Evolutionary conservation across 1,139 yeast genomes (phyloP), one percentile per base, ranked within the genome.

Genomic region (Suhomyces bribrorum): DNA sequence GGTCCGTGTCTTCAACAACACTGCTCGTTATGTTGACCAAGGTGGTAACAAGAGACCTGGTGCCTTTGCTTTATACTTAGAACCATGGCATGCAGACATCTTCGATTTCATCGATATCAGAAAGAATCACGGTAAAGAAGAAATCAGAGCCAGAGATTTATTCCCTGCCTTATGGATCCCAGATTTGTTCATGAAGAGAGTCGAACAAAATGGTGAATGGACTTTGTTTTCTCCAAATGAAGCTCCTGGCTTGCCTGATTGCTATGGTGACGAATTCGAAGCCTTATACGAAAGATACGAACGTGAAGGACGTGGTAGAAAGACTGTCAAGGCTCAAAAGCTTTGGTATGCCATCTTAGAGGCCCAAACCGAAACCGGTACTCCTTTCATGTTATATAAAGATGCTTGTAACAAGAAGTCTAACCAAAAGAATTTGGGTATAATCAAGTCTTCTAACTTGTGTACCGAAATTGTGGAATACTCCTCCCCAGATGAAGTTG

Each of bases 401-500:
- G 96, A 87, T 67, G 80, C 95, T 30, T 85, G 95, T 70, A 87
- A 87, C 69, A 56, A 73, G 49, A 87, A 88, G 68, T 74, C 86
- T 46, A 87, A 87, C 66, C 96, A 87, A 66, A 79, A 86, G 77
- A 87, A 87, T 62, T 71, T 87, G 62, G 96, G 96, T 56, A 73
- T 83, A 34, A 87, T 87, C 66, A 87, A 87, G 67, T 84, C 94
- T 29, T 86, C 95, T 28, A 87, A 87, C 66, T 73, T 87, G 66
- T 88, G 96, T 67, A 85, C 95, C 62, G 96, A 87, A 66, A 84
- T 87, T 57, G 90, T 87, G 41, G 95, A 88, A 66, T 87, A 86
- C 61, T 85, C 95, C 15, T 72, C 87, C 32, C 88, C 94, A 17
- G 89, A 85, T 37, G 96, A 87, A 70, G 86, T 86, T 46, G 94